A percentile compares a stretch with the other conserved stretches of the same genome.
These are phyloP conservation scores for Cladophialophora yegresii DNA, from an alignment of 2,329 filamentous ascomycete genomes.

Conservation along the genomic window DNA sequence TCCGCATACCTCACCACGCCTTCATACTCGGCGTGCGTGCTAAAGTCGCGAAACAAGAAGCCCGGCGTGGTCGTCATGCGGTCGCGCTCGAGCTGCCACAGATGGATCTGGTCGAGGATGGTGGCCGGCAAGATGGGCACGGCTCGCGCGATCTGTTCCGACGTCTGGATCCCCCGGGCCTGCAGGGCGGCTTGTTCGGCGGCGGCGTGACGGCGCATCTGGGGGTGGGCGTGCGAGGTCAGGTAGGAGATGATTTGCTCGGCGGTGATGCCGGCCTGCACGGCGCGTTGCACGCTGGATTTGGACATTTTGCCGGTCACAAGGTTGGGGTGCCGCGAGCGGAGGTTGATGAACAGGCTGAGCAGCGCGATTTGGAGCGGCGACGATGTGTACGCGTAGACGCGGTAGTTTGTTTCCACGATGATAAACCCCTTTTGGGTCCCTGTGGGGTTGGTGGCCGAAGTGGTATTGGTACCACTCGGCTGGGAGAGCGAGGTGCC, in stretches of 20 bases:
- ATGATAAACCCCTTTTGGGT: conserved; percentile 73
- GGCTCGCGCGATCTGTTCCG: conserved; percentile 20
- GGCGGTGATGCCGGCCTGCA: conserved; percentile 86
- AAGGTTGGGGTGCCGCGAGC: conserved; percentile 90
- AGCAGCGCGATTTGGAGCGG: conserved; percentile 93
- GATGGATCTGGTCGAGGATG: conserved; percentile 92
- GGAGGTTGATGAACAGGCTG: conserved; percentile 81
- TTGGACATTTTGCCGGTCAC: conserved; percentile 89
- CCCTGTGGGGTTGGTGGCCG: conserved; percentile 34
- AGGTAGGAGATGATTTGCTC: conserved; percentile 96
- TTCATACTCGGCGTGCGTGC: conserved; percentile 65
- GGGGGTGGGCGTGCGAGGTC: conserved; percentile 86
- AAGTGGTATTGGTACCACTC: conserved; percentile 31
- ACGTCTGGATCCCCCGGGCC: conserved; percentile 39
- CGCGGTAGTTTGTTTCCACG: conserved; percentile 94
- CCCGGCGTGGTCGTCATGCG: conserved; percentile 82
- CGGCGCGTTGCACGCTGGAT: conserved; percentile 81
- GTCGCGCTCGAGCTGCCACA: conserved; percentile 98
- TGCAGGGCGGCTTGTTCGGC: conserved; percentile 35
- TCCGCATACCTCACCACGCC: conserved; percentile 66
- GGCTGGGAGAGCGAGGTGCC: conserved; percentile 59
- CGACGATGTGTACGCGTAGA: conserved; percentile 95
- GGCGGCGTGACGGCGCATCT: conserved; percentile 71
- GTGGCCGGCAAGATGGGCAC: conserved; percentile 83
- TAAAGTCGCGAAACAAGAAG: conserved; percentile 88